phyloP scores from a whole-genome alignment of 2,329 filamentous ascomycete species.

The Cryphonectria parasitica region DNA sequence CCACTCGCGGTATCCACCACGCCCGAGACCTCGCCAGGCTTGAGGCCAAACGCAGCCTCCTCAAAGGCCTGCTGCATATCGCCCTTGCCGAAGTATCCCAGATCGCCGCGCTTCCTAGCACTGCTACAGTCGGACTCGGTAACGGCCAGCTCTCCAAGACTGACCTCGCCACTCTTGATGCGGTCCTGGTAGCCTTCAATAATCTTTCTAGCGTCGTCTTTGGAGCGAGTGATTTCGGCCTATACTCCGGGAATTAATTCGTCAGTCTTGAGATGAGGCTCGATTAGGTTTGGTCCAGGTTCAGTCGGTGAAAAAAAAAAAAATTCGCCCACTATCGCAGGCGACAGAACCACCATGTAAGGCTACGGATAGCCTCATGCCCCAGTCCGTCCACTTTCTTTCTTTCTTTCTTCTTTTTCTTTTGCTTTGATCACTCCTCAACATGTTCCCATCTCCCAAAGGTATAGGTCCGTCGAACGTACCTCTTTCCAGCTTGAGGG shows the following conservation, averaged over 20 bases:
- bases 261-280: constrained; percentile 1
- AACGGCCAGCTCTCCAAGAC: constrained; percentile 81
- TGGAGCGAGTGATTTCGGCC: constrained; percentile 82
- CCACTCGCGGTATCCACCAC: constrained; percentile 93
- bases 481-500: constrained; percentile 91
- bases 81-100: constrained; percentile 91
- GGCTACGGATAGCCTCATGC: not conserved
- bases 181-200: constrained; percentile 74
- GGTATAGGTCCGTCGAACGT: constrained; percentile 30
- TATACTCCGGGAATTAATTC: constrained; percentile 34
- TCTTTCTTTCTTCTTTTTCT: not conserved
- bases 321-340: not conserved
- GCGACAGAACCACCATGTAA: not conserved
- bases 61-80: constrained; percentile 99
- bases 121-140: constrained; percentile 96
- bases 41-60: constrained; percentile 88
- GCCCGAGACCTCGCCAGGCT: constrained; percentile 83
- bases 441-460: too few species aligned
- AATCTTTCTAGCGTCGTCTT: constrained; percentile 82
- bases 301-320: not conserved
- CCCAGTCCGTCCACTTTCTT: too few species aligned
- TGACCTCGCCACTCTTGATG: constrained; percentile 71
- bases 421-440: not conserved
- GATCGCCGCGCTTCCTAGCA: constrained; percentile 88
- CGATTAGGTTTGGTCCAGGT: not conserved